A percentile compares a stretch with the other conserved stretches of the same genome.
phyloP scores from a whole-genome alignment of 495 filamentous ascomycete genomes.

The Cercophora samala region DNA sequence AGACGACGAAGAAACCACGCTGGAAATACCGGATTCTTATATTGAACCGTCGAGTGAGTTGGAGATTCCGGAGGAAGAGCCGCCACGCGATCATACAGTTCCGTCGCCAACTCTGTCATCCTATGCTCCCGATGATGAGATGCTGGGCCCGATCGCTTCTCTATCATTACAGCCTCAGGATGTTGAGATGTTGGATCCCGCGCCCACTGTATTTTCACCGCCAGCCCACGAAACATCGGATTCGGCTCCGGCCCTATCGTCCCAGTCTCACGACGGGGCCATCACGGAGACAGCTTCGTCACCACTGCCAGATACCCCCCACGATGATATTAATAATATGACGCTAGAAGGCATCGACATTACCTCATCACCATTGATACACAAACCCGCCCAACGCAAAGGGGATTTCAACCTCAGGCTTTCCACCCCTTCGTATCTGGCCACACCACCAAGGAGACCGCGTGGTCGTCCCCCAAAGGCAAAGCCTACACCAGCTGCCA shows the following conservation, averaged over 20 bases:
- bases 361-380: neutral
- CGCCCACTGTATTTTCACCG: neutral
- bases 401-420: neutral
- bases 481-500: neutral
- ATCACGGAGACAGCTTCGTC: neutral
- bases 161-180: neutral
- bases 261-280: neutral
- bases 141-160: neutral
- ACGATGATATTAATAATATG: neutral
- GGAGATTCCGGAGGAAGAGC: neutral
- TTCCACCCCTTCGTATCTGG: neutral
- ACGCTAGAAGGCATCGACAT: neutral
- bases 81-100: neutral
- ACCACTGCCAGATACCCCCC: neutral
- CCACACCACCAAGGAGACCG: neutral
- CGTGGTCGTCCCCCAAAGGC: neutral
- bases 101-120: constrained; percentile 15
- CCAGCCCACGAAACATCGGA: neutral
- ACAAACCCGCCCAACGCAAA: neutral
- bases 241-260: neutral
- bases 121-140: neutral
- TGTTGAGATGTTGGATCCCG: neutral
- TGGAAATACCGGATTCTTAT: constrained; percentile 5
- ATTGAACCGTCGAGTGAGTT: neutral
- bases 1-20: constrained; percentile 1